A percentile compares a stretch with the other conserved stretches of the same genome.
Conservation (phyloP, 2,329 filamentous ascomycete species). For the Aspergillus tanneri region DNA sequence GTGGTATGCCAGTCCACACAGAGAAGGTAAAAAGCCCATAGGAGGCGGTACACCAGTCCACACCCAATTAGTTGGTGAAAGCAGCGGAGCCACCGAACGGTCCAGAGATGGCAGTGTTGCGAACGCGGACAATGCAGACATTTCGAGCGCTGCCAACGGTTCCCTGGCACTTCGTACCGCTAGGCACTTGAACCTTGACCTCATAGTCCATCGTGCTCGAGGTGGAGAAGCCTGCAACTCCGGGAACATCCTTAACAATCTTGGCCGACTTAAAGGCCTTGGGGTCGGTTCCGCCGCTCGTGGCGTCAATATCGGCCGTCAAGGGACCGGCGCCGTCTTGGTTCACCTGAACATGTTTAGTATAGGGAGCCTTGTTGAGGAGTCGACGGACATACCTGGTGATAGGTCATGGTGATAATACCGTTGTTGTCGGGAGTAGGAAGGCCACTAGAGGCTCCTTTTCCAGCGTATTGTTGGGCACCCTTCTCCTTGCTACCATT, state of each 20-base stretch:
- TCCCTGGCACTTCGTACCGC: slow-evolving; percentile 65
- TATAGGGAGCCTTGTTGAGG: neutral
- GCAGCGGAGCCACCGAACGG: slow-evolving; percentile 67
- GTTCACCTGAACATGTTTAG: slow-evolving; percentile 51
- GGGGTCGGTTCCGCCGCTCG: slow-evolving; percentile 62
- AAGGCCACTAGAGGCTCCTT: slow-evolving; percentile 55
- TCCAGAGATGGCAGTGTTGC: slow-evolving; percentile 61
- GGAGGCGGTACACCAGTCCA: neutral
- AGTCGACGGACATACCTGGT: slow-evolving; percentile 45
- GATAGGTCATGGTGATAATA: slow-evolving; percentile 62
- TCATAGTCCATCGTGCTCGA: slow-evolving; percentile 65
- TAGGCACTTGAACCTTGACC: slow-evolving; percentile 64
- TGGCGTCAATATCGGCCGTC: slow-evolving; percentile 59
- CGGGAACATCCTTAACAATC: slow-evolving; percentile 62
- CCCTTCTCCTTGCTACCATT: slow-evolving; percentile 51
- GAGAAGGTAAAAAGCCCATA: no score
- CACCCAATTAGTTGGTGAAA: slow-evolving; percentile 54
- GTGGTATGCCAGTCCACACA: neutral
- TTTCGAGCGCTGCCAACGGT: slow-evolving; percentile 58
- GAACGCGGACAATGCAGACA: slow-evolving; percentile 65
- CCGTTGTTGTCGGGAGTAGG: slow-evolving; percentile 63
- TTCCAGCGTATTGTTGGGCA: slow-evolving; percentile 56
- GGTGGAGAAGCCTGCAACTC: slow-evolving; percentile 59
- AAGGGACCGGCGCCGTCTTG: slow-evolving; percentile 68
- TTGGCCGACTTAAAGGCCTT: slow-evolving; percentile 60